Evolutionary conservation across 768 basidiomycete genomes (phyloP), one percentile per base, ranked within the genome.

Genomic region (Boletus fagicola): DNA sequence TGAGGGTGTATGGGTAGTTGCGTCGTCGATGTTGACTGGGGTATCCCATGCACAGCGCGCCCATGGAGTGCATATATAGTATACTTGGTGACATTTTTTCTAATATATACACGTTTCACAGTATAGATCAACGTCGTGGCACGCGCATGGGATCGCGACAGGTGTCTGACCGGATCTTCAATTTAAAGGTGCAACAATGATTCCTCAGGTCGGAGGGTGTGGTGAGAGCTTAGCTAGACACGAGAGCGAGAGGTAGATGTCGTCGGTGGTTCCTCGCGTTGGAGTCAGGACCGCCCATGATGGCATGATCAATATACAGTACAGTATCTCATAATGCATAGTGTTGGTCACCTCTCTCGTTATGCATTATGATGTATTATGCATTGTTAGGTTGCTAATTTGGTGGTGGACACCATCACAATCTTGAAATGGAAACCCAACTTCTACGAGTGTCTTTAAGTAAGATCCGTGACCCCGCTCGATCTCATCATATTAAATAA

Each of bases 1-100:
- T 72, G 16, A 68, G 63, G 52, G 31, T 66, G 15, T 71, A 66
- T 26, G 64, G 50, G 36, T 63, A 67, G 58, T 8, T n/a, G 28
- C 1, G 30, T 38, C 5, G 20, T 36, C 16, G 20, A 16, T 13
- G 9, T 42, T 11, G 38, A 20, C 7, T 12, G 7, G 7, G 15
- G 36, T 43, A 30, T n/a, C 24, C 13, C 24, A 26, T 26, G 10
- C 35, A 36, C n/a, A 10, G 20, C 12, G 28, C 13, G 12, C 40
- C 15, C 24, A 8, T 38, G 18, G 22, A 33, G 7, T 30, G 16
- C 26, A 58, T n/a, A 51, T 10, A 33, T 31, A 38, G 16, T 42
- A 40, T 16, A 52, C n/a, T 24, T 38, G 26, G 22, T 38, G 12
- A 13, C 13, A 31, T 40, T 42, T 30, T 33, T 40, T 56, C 38